Evolutionary conservation across 805 yeast genomes (phyloP).

Genomic region (Metschnikowia drakensbergensis): DNA sequence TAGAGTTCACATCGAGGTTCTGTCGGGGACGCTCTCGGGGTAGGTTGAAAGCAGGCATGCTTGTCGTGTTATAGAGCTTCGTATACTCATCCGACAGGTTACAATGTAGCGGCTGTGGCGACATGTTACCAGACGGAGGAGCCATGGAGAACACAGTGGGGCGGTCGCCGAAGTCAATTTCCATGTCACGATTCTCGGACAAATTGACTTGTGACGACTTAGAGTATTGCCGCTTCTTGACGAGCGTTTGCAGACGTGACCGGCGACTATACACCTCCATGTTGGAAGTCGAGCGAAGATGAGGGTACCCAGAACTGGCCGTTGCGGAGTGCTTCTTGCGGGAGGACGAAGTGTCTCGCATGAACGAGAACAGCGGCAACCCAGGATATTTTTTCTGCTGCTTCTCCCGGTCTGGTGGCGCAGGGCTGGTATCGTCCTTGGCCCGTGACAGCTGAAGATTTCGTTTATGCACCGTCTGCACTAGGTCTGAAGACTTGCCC

Average conservation of each 20-base stretch:
- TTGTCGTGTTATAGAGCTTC: slow-evolving; percentile 11
- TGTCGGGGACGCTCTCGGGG: background rate
- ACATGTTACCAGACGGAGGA: slow-evolving; percentile 10
- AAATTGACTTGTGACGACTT: background rate
- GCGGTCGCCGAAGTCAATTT: slow-evolving; percentile 8
- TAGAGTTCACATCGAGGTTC: background rate
- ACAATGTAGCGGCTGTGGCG: slow-evolving; percentile 5
- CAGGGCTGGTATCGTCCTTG: slow-evolving; percentile 1
- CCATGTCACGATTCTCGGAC: background rate
- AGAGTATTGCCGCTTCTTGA: slow-evolving; percentile 12
- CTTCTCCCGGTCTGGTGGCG: slow-evolving; percentile 4
- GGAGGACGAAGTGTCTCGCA: slow-evolving; percentile 40
- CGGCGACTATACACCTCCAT: slow-evolving; percentile 13
- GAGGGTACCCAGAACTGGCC: slow-evolving; percentile 4
- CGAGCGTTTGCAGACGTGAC: slow-evolving; percentile 9
- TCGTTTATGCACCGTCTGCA: slow-evolving; percentile 12
- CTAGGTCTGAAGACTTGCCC: background rate
- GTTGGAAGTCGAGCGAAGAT: slow-evolving; percentile 12
- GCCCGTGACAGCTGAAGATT: slow-evolving; percentile 9
- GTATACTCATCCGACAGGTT: slow-evolving; percentile 13
- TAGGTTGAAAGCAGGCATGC: slow-evolving; percentile 4
- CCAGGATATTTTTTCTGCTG: slow-evolving; percentile 11
- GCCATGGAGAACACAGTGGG: slow-evolving; percentile 10
- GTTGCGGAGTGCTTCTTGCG: slow-evolving; percentile 24
- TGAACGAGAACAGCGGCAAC: slow-evolving; percentile 31